Evolutionary conservation across 345 rosid species (phyloP).

Genomic region (Eucalyptus microcorys): DNA sequence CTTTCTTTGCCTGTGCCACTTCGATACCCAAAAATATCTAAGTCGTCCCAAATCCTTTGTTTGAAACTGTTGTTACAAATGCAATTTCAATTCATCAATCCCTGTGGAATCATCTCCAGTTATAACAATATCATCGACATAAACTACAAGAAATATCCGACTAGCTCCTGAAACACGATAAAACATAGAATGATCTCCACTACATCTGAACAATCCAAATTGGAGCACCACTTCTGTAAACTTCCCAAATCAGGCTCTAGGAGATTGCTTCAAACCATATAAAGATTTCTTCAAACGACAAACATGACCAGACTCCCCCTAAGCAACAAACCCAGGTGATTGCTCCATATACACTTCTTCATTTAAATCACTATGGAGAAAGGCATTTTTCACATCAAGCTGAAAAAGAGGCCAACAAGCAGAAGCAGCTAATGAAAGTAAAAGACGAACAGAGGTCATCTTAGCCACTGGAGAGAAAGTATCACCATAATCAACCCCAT

Average conservation of each 20-base stretch:
- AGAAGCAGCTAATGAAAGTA: not conserved
- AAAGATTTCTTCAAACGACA: not conserved
- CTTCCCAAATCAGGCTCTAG: not conserved
- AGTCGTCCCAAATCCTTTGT: not conserved
- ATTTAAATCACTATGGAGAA: not conserved
- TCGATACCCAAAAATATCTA: not conserved
- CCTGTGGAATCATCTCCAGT: not conserved
- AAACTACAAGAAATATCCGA: not conserved
- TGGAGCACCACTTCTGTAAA: not conserved
- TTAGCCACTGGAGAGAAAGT: not conserved
- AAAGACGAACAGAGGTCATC: not conserved
- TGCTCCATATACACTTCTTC: not conserved
- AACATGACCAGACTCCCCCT: not conserved
- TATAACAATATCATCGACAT: not conserved
- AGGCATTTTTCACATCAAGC: not conserved
- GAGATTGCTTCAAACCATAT: not conserved
- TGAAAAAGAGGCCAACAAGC: not conserved
- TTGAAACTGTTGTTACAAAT: not conserved
- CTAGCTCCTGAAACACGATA: not conserved
- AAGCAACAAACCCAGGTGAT: not conserved
- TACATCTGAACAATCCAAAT: not conserved
- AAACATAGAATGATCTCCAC: not conserved
- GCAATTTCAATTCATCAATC: not conserved
- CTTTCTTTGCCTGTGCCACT: not conserved
- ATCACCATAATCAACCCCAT: not conserved